phyloP scores from a whole-genome alignment of 768 basidiomycete species.

The Tylopilus rubrobrunneus region DNA sequence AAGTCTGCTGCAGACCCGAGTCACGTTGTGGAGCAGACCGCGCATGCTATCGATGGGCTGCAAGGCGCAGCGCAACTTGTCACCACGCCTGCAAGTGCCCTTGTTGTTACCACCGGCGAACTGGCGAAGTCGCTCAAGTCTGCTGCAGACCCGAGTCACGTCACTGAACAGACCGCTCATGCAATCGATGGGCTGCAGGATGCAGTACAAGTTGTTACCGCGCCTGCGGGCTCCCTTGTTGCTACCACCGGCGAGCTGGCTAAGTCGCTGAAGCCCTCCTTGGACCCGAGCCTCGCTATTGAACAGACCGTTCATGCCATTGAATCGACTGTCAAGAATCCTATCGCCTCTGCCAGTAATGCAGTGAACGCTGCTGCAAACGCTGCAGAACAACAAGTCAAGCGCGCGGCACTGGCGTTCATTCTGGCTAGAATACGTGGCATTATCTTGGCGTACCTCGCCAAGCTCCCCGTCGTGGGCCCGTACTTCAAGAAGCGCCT shows the following conservation, averaged over 20 bases:
- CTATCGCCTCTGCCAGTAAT: not conserved
- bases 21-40: not conserved
- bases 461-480: slow-evolving; percentile 23
- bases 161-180: not conserved
- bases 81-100: not conserved
- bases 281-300: not conserved
- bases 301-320: not conserved
- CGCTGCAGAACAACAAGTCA: not conserved
- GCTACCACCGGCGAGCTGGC: not conserved
- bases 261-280: not conserved
- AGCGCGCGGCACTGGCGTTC: slow-evolving; percentile 2
- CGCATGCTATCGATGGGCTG: not conserved
- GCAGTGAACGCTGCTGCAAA: not conserved
- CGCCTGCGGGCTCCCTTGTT: not conserved
- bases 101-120: not conserved
- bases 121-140: not conserved
- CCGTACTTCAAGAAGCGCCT: slow-evolving; percentile 14
- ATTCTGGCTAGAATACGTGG: slow-evolving; percentile 10
- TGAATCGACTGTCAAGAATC: not conserved
- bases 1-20: not conserved
- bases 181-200: not conserved
- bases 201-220: not conserved
- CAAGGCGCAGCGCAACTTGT: not conserved
- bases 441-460: slow-evolving; percentile 9
- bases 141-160: not conserved